phyloP scores from a whole-genome alignment of 2,329 filamentous ascomycete species.

The Purpureocillium lavendulum region DNA sequence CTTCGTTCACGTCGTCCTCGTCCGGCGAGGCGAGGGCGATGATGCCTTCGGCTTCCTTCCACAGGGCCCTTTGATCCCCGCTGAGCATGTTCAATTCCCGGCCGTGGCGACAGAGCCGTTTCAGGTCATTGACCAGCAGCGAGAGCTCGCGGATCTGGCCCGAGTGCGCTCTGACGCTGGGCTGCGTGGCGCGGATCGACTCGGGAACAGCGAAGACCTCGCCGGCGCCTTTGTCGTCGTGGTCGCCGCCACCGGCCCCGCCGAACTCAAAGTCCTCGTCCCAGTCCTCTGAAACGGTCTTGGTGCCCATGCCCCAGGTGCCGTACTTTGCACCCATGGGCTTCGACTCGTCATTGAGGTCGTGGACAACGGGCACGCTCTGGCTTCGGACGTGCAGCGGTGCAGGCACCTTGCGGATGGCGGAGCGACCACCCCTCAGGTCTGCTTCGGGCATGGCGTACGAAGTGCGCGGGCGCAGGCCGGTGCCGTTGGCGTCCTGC shows the following conservation, averaged over 20 bases:
- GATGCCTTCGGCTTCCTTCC: conserved; percentile 79
- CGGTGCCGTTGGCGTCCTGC: conserved; percentile 46
- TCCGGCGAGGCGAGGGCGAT: conserved; percentile 73
- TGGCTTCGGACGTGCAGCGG: conserved; percentile 70
- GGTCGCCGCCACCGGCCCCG: conserved; percentile 29
- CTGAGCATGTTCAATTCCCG: conserved; percentile 56
- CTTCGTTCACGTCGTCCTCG: conserved; percentile 37
- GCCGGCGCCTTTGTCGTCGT: conserved; percentile 25
- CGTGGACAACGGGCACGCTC: conserved; percentile 67
- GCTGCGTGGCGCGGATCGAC: conserved; percentile 73
- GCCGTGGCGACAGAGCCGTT: conserved; percentile 64
- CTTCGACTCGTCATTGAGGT: conserved; percentile 47
- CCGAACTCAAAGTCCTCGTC: conserved; percentile 82
- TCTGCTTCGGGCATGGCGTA: conserved; percentile 69
- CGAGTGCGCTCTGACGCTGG: conserved; percentile 74
- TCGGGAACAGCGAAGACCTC: conserved; percentile 48
- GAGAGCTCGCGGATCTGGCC: conserved; percentile 78
- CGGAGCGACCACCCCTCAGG: conserved; percentile 58
- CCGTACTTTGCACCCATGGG: conserved; percentile 61
- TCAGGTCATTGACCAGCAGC: conserved; percentile 73
- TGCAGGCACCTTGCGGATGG: conserved; percentile 59
- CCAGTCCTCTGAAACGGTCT: conserved; percentile 79
- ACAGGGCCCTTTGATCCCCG: conserved; percentile 52
- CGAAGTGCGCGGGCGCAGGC: conserved; percentile 63
- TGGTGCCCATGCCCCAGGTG: conserved; percentile 73